Percentiles rank a stretch among this genome's conserved stretches.
Conservation (phyloP, 495 filamentous ascomycete genomes). For the Lasiosphaeria hispida region DNA sequence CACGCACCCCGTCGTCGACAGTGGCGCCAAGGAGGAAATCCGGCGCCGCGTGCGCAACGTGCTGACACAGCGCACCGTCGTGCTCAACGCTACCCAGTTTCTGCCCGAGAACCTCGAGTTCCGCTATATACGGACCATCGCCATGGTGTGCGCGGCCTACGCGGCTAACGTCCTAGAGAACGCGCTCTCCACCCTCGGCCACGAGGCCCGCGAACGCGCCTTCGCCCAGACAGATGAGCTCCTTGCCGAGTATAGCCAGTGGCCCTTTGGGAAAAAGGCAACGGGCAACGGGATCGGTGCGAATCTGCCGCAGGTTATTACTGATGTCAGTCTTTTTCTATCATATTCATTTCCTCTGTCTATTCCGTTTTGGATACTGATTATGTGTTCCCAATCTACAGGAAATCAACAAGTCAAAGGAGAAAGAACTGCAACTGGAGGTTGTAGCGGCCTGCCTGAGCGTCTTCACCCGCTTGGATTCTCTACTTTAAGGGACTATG, state of each 20-base stretch:
- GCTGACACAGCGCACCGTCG: constrained; percentile 89
- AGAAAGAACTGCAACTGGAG: constrained; percentile 94
- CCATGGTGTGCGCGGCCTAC: constrained; percentile 97
- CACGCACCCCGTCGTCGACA: constrained; percentile 96
- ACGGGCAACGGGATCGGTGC: constrained; percentile 82
- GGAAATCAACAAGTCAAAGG: constrained; percentile 78
- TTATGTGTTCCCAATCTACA: constrained; percentile 22
- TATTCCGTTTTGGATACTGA: not conserved
- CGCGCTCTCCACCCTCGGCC: constrained; percentile 86
- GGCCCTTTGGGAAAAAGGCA: constrained; percentile 82
- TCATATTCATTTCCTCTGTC: too few species aligned
- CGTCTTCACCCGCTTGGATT: constrained; percentile 95
- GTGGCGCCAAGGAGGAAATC: constrained; percentile 96
- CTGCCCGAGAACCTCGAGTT: constrained; percentile 93
- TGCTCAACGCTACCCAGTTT: constrained; percentile 77
- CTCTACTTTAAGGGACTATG: constrained; percentile 62
- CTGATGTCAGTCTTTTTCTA: constrained; percentile 51
- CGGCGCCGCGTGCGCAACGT: constrained; percentile 87
- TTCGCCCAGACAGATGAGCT: constrained; percentile 97
- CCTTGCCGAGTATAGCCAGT: constrained; percentile 93
- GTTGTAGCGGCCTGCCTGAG: constrained; percentile 94
- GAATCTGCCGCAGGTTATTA: constrained; percentile 84
- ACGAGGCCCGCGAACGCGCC: constrained; percentile 88
- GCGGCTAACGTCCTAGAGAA: constrained; percentile 98
- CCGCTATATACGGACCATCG: constrained; percentile 83